phyloP scores from a whole-genome alignment of 306 rosid genomes.

The Morella rubra region DNA sequence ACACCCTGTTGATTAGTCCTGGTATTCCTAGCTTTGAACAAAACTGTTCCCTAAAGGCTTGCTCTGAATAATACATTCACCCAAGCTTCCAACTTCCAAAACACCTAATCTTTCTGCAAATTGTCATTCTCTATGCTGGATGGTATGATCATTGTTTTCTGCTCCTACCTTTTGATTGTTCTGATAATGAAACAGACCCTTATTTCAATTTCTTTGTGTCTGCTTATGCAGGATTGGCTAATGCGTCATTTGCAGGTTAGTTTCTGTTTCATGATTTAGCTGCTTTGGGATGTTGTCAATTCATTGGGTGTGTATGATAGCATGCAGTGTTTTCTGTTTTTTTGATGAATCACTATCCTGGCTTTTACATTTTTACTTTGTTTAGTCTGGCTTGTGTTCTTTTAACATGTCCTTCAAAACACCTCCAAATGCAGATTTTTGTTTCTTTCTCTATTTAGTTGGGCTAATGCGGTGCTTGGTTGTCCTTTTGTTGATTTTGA shows the following conservation, averaged over 20 bases:
- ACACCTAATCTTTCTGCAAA: background rate
- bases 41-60: background rate
- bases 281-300: background rate
- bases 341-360: background rate
- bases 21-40: background rate
- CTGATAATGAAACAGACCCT: conserved; percentile 26
- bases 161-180: conserved; percentile 1
- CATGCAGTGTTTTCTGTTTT: background rate
- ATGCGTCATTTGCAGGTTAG: conserved; percentile 86
- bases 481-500: too few species aligned
- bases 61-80: background rate
- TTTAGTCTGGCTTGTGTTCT: background rate
- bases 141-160: conserved; percentile 10
- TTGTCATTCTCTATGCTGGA: background rate
- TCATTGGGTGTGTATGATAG: background rate
- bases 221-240: conserved; percentile 75
- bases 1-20: background rate
- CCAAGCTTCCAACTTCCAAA: background rate
- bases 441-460: too few species aligned
- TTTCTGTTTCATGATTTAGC: conserved; percentile 25
- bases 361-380: background rate
- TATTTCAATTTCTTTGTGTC: conserved; percentile 28
- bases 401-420: background rate
- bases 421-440: too few species aligned
- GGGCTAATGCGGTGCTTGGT: too few species aligned